Evolutionary conservation across 163 green algal species (phyloP), one percentile per base, ranked within the genome.

Genomic region (Volvox carteri): DNA sequence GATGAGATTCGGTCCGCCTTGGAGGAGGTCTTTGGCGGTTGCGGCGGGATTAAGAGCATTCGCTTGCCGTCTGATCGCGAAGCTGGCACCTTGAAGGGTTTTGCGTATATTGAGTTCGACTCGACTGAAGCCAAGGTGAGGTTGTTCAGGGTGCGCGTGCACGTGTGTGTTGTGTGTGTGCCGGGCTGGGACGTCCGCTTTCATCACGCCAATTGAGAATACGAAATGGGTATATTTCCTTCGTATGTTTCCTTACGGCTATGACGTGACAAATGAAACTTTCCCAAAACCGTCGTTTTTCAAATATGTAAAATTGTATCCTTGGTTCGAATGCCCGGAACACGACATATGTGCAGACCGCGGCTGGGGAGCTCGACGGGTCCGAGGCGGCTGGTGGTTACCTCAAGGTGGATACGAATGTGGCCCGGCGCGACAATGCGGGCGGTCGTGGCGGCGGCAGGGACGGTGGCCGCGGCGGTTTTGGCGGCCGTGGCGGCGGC

Each of bases 61-160:
- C 91, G 91, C 54, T 42, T 96, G 89, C 92, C 94, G 25, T 77
- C 70, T 37, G 92, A 95, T 86, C 91, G 86, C 44, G 93, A 95
- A 60, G 65, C 87, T 85, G 96, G 96, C 79, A 92, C 93, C 48
- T 70, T 96, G 48, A 95, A 96, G 86, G 97, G 97, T 85, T 98
- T 99, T 87, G 96, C 84, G 75, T 99, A 98, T 87, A 93, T 99
- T 28, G 94, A 99, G 95, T 99, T 99, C 93, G 93, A 50, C 12
- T 91, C 52, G 4, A 86, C 88, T 19, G 97, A 97, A 9, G 96
- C 91, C 70, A 98, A 99, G 93, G 93, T 93, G 44, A 39, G 33
- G 8, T 76, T 37, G 30, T 42, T 74, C 62, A 8, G n/a, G 2
- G 7, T 41, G 62, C n/a, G n/a, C n/a, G n/a, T n/a, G n/a, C n/a